Evolutionary conservation across 495 filamentous ascomycete genomes (phyloP).

Genomic region (Articulospora tetracladia): DNA sequence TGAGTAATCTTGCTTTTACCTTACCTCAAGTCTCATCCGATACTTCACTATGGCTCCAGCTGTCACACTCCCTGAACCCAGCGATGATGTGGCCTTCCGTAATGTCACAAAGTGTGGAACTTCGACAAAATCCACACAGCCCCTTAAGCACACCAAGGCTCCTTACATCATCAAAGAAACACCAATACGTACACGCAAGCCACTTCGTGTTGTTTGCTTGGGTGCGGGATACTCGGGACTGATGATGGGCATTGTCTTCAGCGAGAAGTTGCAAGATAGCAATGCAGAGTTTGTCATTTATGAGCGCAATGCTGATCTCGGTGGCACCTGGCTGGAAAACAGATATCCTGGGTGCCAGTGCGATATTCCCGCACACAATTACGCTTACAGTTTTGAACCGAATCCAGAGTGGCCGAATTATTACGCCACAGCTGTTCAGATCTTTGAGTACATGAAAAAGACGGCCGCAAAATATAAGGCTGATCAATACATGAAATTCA

Average conservation of each 20-base stretch:
- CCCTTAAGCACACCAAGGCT: too few species aligned
- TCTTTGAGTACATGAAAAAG: constrained; percentile 51
- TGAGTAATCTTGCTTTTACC: too few species aligned
- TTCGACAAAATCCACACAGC: too few species aligned
- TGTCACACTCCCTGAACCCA: too few species aligned
- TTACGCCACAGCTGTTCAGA: constrained; percentile 53
- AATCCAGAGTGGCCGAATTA: constrained; percentile 52
- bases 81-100: too few species aligned
- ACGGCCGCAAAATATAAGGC: constrained; percentile 36
- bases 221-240: background rate
- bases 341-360: constrained; percentile 51
- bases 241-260: background rate
- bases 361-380: constrained; percentile 51
- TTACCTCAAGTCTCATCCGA: too few species aligned
- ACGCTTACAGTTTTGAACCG: constrained; percentile 46
- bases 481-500: constrained; percentile 30
- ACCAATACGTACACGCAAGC: background rate
- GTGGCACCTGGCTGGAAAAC: constrained; percentile 59
- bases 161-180: background rate
- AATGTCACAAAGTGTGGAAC: too few species aligned
- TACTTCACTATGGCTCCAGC: too few species aligned
- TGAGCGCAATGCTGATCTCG: constrained; percentile 70
- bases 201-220: background rate
- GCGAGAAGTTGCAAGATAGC: background rate
- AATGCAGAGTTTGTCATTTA: constrained; percentile 54